Evolutionary conservation across 495 filamentous ascomycete genomes (phyloP).

Genomic region (Rostrohypoxylon terebratum): DNA sequence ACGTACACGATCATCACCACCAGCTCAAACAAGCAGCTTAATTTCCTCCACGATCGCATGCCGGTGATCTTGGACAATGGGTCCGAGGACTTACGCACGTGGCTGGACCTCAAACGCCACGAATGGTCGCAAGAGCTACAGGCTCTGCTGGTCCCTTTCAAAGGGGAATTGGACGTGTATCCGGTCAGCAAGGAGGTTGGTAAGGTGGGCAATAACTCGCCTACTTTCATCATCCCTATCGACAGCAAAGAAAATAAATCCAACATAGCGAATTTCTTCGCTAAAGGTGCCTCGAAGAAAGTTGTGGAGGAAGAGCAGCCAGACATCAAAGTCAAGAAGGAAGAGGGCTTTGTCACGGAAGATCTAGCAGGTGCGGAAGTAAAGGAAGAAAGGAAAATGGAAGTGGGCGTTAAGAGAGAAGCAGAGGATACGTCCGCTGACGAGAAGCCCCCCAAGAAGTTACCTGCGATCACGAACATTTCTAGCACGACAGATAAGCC

Average conservation of each 20-base stretch:
- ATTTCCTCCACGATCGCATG: slow-evolving; percentile 94
- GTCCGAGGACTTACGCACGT: slow-evolving; percentile 74
- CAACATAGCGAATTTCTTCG: slow-evolving; percentile 95
- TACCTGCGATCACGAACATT: slow-evolving; percentile 46
- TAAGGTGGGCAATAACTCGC: slow-evolving; percentile 93
- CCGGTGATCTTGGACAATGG: slow-evolving; percentile 88
- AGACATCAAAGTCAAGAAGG: slow-evolving; percentile 46
- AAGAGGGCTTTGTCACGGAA: slow-evolving; percentile 46
- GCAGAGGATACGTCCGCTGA: slow-evolving; percentile 53
- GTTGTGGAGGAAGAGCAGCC: slow-evolving; percentile 38
- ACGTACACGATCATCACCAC: slow-evolving; percentile 96
- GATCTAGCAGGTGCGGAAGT: slow-evolving; percentile 20
- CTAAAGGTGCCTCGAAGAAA: slow-evolving; percentile 54
- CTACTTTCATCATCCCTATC: slow-evolving; percentile 83
- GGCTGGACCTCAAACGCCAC: slow-evolving; percentile 79
- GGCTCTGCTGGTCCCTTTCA: slow-evolving; percentile 76
- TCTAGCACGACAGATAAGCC: slow-evolving; percentile 34
- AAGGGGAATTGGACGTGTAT: slow-evolving; percentile 85
- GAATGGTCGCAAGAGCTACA: slow-evolving; percentile 87
- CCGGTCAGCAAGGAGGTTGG: slow-evolving; percentile 89
- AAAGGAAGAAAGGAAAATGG: slow-evolving; percentile 34
- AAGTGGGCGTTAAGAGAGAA: slow-evolving; percentile 68
- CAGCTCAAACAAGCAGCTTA: slow-evolving; percentile 78
- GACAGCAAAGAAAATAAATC: slow-evolving; percentile 86
- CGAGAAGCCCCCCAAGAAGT: slow-evolving; percentile 63